Conservation (phyloP, 768 basidiomycete genomes). For the Boletellus ananas region DNA sequence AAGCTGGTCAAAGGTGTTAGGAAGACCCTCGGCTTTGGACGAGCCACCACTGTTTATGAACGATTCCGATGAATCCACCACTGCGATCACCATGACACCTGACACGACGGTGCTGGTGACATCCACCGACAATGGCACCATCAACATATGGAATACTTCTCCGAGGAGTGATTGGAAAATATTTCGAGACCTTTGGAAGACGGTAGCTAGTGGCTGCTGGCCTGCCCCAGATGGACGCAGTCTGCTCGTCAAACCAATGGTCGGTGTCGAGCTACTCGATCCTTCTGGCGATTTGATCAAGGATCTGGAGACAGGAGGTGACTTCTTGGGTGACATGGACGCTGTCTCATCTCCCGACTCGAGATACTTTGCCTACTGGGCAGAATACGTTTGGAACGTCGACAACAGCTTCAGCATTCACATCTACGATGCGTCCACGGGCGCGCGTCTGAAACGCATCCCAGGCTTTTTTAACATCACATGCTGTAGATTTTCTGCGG, state of each 20-base stretch:
- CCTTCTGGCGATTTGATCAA: conserved; percentile 2
- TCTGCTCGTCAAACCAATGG: conserved; percentile 8
- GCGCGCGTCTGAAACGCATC: conserved; percentile 13
- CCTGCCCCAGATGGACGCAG: conserved; percentile 11
- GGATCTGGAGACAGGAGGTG: conserved; percentile 11
- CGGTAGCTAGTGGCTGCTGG: not conserved
- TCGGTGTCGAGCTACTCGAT: conserved; percentile 5
- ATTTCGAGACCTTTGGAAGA: not conserved
- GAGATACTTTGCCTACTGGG: conserved; percentile 18
- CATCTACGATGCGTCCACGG: conserved; percentile 14
- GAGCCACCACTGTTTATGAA: conserved; percentile 5
- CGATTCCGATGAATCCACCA: not conserved
- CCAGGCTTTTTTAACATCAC: conserved; percentile 14
- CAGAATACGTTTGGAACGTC: conserved; percentile 15
- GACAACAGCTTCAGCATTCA: conserved; percentile 15
- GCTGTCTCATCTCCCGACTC: conserved; percentile 14
- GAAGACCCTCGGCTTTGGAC: conserved; percentile 1
- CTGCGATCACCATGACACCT: conserved; percentile 6
- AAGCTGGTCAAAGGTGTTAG: conserved; percentile 6
- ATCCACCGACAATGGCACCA: not conserved
- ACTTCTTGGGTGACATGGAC: not conserved
- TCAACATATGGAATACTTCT: conserved; percentile 14
- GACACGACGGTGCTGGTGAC: conserved; percentile 11
- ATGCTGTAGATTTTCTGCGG: conserved; percentile 10
- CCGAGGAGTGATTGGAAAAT: conserved; percentile 6